Evolutionary conservation across 2,329 filamentous ascomycete species (phyloP).

Genomic region (Aureobasidium lini): DNA sequence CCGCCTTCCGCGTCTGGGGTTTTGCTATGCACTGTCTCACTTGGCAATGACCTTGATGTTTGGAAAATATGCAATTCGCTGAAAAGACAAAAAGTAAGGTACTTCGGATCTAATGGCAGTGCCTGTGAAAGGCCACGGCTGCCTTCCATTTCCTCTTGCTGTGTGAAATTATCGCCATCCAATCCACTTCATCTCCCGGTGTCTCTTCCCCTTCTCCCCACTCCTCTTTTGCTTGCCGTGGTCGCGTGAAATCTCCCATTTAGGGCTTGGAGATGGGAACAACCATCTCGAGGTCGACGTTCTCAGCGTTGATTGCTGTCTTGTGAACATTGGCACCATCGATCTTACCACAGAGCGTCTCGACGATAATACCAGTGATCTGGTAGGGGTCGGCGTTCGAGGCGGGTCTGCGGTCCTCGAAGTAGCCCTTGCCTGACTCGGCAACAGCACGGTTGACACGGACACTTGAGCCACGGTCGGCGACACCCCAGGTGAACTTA

Average conservation of each 20-base stretch:
- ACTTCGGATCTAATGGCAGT: neutral
- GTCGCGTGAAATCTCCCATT: constrained; percentile 11
- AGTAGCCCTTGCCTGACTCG: constrained; percentile 88
- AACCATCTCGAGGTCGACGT: constrained; percentile 30
- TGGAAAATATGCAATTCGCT: constrained; percentile 5
- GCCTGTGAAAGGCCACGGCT: neutral
- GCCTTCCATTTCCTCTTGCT: neutral
- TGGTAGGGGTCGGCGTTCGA: constrained; percentile 86
- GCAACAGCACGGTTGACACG: constrained; percentile 82
- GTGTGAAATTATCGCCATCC: constrained; percentile 4
- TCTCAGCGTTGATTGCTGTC: constrained; percentile 30
- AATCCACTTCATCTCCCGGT: neutral
- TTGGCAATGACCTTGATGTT: constrained; percentile 10
- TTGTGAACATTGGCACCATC: constrained; percentile 41
- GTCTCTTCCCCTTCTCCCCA: neutral
- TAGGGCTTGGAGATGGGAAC: constrained; percentile 28
- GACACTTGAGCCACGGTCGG: constrained; percentile 90
- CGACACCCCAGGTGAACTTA: constrained; percentile 86
- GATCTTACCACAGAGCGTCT: constrained; percentile 52
- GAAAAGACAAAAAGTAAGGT: neutral
- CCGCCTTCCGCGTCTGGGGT: neutral
- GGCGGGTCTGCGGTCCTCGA: constrained; percentile 62
- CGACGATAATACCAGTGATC: constrained; percentile 72
- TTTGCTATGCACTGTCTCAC: neutral
- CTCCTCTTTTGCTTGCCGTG: neutral